These are phyloP conservation scores for Escallonia rubra DNA, from an alignment of 129 eudicot species.

Conservation along the genomic window DNA sequence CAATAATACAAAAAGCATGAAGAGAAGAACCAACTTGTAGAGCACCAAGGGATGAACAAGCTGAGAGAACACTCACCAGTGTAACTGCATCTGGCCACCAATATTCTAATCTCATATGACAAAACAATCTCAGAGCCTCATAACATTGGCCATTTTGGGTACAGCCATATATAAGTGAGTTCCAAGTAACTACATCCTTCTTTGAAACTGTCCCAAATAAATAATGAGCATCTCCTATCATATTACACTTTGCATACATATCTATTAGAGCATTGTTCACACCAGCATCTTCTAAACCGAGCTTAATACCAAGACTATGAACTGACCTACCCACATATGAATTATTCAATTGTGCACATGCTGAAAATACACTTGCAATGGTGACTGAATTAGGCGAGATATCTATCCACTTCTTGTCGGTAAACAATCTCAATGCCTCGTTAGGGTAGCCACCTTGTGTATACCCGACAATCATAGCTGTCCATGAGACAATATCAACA, in stretches of 20 bases:
- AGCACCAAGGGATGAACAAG: too few relatives aligned
- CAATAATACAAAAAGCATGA: slow-evolving; percentile 54
- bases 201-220: slow-evolving; percentile 30
- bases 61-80: too few relatives aligned
- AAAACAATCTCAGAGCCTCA: slow-evolving; percentile 11
- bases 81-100: slow-evolving; percentile 4
- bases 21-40: slow-evolving; percentile 48
- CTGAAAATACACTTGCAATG: slow-evolving; percentile 58
- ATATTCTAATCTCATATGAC: slow-evolving; percentile 6
- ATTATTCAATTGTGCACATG: slow-evolving; percentile 44
- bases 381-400: slow-evolving; percentile 60
- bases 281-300: too few relatives aligned
- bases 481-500: too few relatives aligned
- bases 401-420: neutral
- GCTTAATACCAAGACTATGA: too few relatives aligned
- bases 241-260: slow-evolving; percentile 66
- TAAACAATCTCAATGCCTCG: too few relatives aligned
- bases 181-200: slow-evolving; percentile 67
- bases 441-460: neutral
- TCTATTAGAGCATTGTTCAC: slow-evolving; percentile 39
- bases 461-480: too few relatives aligned
- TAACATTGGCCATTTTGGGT: slow-evolving; percentile 34
- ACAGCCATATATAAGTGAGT: slow-evolving; percentile 64
- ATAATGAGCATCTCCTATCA: slow-evolving; percentile 43
- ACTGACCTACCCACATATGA: too few relatives aligned